Evolutionary conservation across 306 rosid genomes (phyloP), one percentile per base, ranked within the genome.

Genomic region (Dicorynia guianensis): DNA sequence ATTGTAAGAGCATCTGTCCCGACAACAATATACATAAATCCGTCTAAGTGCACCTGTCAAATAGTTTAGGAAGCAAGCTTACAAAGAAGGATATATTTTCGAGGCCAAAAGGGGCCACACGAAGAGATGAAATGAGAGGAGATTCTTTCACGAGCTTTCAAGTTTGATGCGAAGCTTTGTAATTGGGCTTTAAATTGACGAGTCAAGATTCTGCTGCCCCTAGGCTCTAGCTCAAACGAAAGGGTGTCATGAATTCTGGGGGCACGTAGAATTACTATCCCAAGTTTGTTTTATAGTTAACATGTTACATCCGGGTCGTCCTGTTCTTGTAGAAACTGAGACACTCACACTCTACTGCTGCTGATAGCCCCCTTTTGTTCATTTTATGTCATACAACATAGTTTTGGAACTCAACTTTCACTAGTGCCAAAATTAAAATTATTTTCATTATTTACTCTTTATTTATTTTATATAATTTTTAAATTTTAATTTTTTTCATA

Each of bases 41-140:
- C n/a, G n/a, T n/a, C n/a, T n/a, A n/a, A 35, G 3, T 11, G 33
- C 53, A 36, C 10, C 8, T 33, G 63, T 11, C 13, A 52, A 44
- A 62, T 19, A 48, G 53, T 38, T 36, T 49, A 44, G 17, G 13
- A 47, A 67, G 59, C 40, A 46, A 42, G 56, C 40, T 54, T 14
- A 66, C 53, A 20, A 67, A 35, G 52, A 34, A 18, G 7, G 35
- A n/a, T 61, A 67, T 52, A 30, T 39, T 11, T 76, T 76, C 42
- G 33, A 56, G n/a, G n/a, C n/a, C n/a, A n/a, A n/a, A 46, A 46
- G 71, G 38, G 67, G 17, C 38, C 40, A 44, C 19, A 20, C 11
- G 44, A 65, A 65, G 71, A 13, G n/a, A n/a, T 46, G 71, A 65
- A 25, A 65, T 44, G 40, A 25, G 71, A 12, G 71, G 46, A 44